Evolutionary conservation across 305 asterid species (phyloP), one percentile per base, ranked within the genome.

Genomic region (Ilex paraguariensis): DNA sequence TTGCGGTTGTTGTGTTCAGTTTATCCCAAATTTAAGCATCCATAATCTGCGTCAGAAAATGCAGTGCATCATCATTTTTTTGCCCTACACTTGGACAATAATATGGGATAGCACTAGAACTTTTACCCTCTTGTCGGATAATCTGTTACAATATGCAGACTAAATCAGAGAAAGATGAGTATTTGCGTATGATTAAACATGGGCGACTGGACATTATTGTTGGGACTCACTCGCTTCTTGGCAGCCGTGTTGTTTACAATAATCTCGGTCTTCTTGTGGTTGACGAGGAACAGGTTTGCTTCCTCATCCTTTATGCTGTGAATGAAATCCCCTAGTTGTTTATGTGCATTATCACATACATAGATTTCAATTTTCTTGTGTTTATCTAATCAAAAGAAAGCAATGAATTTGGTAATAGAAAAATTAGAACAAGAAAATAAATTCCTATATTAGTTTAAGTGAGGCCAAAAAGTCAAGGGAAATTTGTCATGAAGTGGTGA

Each of bases 201-300:
- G 98, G 98, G 56, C 81, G 75, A 60, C 84, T 92, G 83, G 86
- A 87, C 73, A 87, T 92, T 70, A 81, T 85, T 61, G 95, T 89
- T 66, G 98, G 98, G 66, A 92, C 98, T 67, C 98, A 92, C 71
- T 80, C 98, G 39, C 76, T 92, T 70, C 88, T 92, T 66, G 98
- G 98, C 46, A 85, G 77, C 70, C 96, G 95, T 61, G 98, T 92
- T 69, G 97, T 82, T 51, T 92, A 92, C 66, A 84, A 65, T 76
- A 92, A 89, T 68, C 84, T 92, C 3, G 97, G 97, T 71, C 84
- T 92, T 70, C 98, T 92, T 70, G 97, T 92, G 77, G 93, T 92
- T 70, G 98, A 92, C 71, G 98, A 92, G 81, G 98, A 92, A 70
- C 98, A 92, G 98, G 98, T 92, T 66, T 70, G 73, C 56, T 54